Evolutionary conservation across 2,329 filamentous ascomycete genomes (phyloP).

Genomic region (Hortaea sp.): DNA sequence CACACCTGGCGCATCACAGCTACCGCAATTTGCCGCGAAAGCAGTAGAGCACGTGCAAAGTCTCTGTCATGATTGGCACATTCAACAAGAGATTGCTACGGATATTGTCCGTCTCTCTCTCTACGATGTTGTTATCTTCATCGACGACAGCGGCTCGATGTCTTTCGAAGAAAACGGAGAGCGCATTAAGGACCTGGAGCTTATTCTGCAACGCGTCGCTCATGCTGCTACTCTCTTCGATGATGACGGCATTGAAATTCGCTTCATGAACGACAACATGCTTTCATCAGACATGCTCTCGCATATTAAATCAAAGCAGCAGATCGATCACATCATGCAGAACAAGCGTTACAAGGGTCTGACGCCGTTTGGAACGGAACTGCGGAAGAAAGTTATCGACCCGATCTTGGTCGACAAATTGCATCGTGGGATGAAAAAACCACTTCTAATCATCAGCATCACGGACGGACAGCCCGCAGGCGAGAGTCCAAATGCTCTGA

Average conservation of each 20-base stretch:
- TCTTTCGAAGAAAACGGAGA: constrained; percentile 57
- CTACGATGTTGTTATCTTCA: constrained; percentile 54
- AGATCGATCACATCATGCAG: constrained; percentile 48
- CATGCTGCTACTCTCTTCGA: constrained; percentile 60
- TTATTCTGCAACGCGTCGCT: constrained; percentile 54
- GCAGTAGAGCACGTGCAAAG: no score
- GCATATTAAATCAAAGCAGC: constrained; percentile 45
- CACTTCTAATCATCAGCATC: constrained; percentile 54
- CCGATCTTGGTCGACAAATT: constrained; percentile 48
- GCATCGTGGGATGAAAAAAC: constrained; percentile 49
- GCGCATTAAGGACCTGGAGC: constrained; percentile 55
- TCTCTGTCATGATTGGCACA: constrained; percentile 45
- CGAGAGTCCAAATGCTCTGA: constrained; percentile 47
- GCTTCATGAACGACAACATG: constrained; percentile 58
- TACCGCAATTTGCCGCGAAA: no score
- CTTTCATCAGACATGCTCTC: constrained; percentile 38
- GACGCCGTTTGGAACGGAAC: constrained; percentile 55
- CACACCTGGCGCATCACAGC: constrained; percentile 36
- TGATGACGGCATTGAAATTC: constrained; percentile 55
- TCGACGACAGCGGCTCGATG: constrained; percentile 62
- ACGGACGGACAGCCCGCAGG: constrained; percentile 58
- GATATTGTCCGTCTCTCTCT: constrained; percentile 54
- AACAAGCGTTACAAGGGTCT: constrained; percentile 55
- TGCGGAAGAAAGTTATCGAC: constrained; percentile 54
- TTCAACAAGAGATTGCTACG: constrained; percentile 50